phyloP scores from a whole-genome alignment of 805 yeast genomes.

The Cyberlindnera maritima region DNA sequence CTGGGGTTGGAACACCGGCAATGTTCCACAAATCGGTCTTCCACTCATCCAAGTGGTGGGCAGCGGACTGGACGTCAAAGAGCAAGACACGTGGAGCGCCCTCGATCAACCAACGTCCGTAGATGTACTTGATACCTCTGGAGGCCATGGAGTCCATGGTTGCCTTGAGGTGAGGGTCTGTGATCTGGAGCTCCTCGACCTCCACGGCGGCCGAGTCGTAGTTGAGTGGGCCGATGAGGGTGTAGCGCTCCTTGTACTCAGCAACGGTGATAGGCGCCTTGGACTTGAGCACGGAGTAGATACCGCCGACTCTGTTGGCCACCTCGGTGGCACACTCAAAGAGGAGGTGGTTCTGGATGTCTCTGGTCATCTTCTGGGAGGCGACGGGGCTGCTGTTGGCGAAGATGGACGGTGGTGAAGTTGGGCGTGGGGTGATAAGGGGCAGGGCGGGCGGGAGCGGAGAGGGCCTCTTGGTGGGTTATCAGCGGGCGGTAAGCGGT shows the following conservation, averaged over 20 bases:
- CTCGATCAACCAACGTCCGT: conserved; percentile 96
- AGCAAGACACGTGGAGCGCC: conserved; percentile 94
- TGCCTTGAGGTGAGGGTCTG: conserved; percentile 51
- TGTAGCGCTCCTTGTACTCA: conserved; percentile 85
- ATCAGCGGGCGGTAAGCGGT: no score
- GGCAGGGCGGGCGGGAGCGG: no score
- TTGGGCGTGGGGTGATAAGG: no score
- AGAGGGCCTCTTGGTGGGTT: no score
- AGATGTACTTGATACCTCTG: conserved; percentile 78
- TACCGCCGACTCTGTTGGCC: conserved; percentile 97
- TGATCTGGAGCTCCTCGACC: conserved; percentile 70
- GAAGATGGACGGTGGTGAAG: no score
- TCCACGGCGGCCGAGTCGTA: conserved; percentile 71
- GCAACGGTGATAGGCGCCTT: conserved; percentile 96
- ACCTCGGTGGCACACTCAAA: conserved; percentile 97
- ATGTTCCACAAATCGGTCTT: conserved; percentile 87
- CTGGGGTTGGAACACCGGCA: conserved; percentile 93
- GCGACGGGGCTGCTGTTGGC: no score
- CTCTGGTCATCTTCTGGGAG: conserved; percentile 70
- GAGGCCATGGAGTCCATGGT: conserved; percentile 76
- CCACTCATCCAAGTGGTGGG: conserved; percentile 81
- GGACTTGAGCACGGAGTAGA: conserved; percentile 92
- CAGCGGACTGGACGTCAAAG: conserved; percentile 81
- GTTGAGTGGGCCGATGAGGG: conserved; percentile 83
- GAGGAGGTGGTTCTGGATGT: conserved; percentile 79